phyloP scores from a whole-genome alignment of 2,329 filamentous ascomycete species.

The Zymoseptoria crescenta region DNA sequence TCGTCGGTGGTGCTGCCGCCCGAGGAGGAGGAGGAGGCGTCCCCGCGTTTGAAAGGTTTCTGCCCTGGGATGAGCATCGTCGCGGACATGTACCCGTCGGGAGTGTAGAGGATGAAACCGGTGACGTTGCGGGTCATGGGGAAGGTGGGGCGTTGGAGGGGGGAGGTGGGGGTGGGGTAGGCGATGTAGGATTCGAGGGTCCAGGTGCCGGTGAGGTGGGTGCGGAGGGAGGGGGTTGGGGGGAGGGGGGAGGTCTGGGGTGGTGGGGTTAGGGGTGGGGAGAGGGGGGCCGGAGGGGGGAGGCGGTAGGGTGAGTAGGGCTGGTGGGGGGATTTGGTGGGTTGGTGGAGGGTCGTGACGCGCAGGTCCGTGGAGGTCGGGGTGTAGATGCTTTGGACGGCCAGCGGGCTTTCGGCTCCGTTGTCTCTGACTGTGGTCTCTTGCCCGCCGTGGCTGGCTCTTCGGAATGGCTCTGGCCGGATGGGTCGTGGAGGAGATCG shows the following conservation, averaged over 20 bases:
- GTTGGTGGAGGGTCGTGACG: neutral
- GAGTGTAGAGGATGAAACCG: constrained; percentile 34
- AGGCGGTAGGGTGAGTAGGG: no score
- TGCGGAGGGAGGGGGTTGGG: constrained; percentile 18
- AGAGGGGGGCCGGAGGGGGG: no score
- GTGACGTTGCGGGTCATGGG: constrained; percentile 32
- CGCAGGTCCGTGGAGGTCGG: neutral
- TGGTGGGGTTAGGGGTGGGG: no score
- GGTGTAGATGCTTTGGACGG: no score
- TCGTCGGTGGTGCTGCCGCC: constrained; percentile 19
- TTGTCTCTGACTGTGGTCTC: neutral
- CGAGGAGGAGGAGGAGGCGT: no score
- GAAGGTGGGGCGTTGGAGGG: constrained; percentile 28
- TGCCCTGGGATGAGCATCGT: constrained; percentile 33
- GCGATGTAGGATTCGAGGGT: constrained; percentile 33
- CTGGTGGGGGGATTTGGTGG: no score
- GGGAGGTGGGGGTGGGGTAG: constrained; percentile 30
- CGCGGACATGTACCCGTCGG: constrained; percentile 34
- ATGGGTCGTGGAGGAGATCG: constrained; percentile 12
- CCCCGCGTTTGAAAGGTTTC: constrained; percentile 29
- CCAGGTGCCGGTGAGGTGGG: constrained; percentile 31
- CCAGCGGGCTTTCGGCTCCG: no score
- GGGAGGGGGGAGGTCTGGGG: no score
- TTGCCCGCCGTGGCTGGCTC: constrained; percentile 2
- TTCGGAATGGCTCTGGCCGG: constrained; percentile 15